phyloP scores from a whole-genome alignment of 495 filamentous ascomycete genomes.

The Rostrohypoxylon terebratum region DNA sequence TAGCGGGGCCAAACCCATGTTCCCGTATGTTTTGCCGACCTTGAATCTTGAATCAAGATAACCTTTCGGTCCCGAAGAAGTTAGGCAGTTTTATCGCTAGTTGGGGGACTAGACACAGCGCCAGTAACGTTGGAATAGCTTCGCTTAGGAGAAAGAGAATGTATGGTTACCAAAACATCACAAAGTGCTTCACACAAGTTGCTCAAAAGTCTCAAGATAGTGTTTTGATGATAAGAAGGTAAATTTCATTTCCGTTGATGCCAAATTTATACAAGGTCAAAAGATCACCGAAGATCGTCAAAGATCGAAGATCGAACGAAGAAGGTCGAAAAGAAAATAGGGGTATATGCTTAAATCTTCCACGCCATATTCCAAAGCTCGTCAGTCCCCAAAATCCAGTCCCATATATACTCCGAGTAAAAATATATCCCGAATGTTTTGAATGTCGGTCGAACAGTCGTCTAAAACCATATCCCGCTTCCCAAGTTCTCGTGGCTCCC shows the following conservation, averaged over 20 bases:
- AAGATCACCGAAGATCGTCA: constrained; percentile 25
- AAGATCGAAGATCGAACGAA: constrained; percentile 26
- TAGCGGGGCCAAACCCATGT: constrained; percentile 29
- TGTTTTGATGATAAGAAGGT: constrained; percentile 16
- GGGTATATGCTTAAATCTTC: constrained; percentile 48
- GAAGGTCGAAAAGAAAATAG: constrained; percentile 40
- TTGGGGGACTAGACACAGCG: neutral
- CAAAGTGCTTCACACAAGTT: neutral
- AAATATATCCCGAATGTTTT: constrained; percentile 42
- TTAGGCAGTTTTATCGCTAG: constrained; percentile 5
- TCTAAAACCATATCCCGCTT: constrained; percentile 42
- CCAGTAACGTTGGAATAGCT: constrained; percentile 5
- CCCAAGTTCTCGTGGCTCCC: constrained; percentile 22
- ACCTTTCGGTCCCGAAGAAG: constrained; percentile 31
- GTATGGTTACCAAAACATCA: constrained; percentile 6
- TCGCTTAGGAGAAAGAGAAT: neutral
- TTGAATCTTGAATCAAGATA: constrained; percentile 26
- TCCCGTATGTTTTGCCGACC: constrained; percentile 28
- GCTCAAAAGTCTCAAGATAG: neutral
- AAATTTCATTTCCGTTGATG: constrained; percentile 28
- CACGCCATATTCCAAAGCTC: constrained; percentile 42
- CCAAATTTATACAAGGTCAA: constrained; percentile 41
- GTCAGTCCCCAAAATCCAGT: constrained; percentile 29
- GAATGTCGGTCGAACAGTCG: constrained; percentile 39
- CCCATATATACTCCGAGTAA: constrained; percentile 46